Base-by-base conservation (phyloP, 2,329 filamentous ascomycete species). In the Scytalidium sp. region DNA sequence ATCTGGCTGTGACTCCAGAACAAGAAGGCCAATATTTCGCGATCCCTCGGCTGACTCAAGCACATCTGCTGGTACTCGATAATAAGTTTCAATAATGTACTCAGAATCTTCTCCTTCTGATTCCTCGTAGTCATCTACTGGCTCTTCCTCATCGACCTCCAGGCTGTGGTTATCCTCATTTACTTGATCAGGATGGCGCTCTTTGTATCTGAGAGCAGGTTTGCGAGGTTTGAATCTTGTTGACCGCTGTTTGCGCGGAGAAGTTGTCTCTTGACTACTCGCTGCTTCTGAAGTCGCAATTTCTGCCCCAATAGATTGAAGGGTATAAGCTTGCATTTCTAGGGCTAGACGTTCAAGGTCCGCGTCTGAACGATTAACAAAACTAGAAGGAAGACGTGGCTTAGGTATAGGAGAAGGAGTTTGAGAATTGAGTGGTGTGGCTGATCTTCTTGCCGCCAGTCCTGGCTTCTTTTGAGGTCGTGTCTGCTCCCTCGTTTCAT, bases 21-120 rank as follows among this genome's bases (percentile, higher is more conserved):
- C 50, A 15, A 67, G 50, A 23, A 66, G 54, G 19, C 64, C 64
- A 6, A 85, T 73, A 42, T 75, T 76, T 21, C 77, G 71, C 1
- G 75, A 71, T 7, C 69, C 66, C 3, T 80, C 71, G 13, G 75
- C 67, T 9, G 72, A 63, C 15, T 71, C 70, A 50, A 83, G 68
- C 21, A 70, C 71, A 50, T 75, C 73, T 2, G 73, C 77, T 2
- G 81, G 79, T 17, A 85, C 74, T 29, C 83, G 81, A 46, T 84
- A 72, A 58, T 86, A 86, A 39, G 82, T 84, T 52, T 85, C 83
- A 41, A 83, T 77, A 22, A 86, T 72, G 68, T 84, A 86, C 46
- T 85, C 81, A 3, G 74, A 73, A 17, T 80, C 79, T 50, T 76
- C 67, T 8, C 67, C 65, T 13, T 78, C 76, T 17, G 70, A 71